Conservation (phyloP, 192 early-diverging fungal genomes). For the Helicostylum pulchrum region DNA sequence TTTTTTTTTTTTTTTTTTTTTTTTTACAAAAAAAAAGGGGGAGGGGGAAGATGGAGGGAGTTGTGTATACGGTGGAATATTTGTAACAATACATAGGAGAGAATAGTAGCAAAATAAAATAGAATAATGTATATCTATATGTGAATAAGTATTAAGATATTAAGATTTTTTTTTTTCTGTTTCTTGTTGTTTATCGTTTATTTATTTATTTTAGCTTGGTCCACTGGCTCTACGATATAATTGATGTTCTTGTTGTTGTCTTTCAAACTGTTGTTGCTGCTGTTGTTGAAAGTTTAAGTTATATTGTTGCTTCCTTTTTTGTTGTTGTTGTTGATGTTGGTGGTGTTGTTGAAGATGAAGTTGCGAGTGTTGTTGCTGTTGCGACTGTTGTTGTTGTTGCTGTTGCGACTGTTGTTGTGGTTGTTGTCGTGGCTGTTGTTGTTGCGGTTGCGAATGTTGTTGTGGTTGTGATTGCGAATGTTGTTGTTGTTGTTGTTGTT, state of each 20-base stretch:
- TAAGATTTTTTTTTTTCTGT: conserved; percentile 3
- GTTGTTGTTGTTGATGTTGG: not conserved
- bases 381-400: not conserved
- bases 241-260: too few relatives aligned
- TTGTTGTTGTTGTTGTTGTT: not conserved
- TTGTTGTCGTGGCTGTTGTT: not conserved
- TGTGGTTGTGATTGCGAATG: not conserved
- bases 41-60: too few relatives aligned
- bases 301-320: not conserved
- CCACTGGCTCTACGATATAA: conserved; percentile 14
- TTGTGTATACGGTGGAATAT: too few relatives aligned
- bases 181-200: not conserved
- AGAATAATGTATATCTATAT: not conserved
- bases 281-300: not conserved
- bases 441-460: not conserved
- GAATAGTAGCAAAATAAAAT: too few relatives aligned
- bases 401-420: not conserved
- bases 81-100: too few relatives aligned
- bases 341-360: not conserved
- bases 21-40: not conserved
- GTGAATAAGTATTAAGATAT: not conserved
- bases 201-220: conserved; percentile 5
- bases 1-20: not conserved
- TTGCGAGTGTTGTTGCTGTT: not conserved
- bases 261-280: not conserved